Evolutionary conservation across 2,329 filamentous ascomycete genomes (phyloP).

Genomic region (Aspergillus intermedius): DNA sequence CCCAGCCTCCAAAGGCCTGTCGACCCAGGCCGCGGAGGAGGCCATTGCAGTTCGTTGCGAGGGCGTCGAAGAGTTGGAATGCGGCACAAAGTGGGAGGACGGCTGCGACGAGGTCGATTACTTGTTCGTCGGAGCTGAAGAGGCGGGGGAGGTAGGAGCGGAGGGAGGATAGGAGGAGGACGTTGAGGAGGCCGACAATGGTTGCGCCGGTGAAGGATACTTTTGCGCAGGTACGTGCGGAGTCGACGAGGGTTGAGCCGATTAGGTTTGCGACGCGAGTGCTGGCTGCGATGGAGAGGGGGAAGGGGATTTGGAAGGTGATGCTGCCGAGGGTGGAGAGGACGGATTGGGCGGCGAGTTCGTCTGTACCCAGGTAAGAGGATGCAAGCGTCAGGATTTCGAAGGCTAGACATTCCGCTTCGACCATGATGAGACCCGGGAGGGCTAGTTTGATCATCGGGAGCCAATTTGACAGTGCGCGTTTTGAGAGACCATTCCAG

Average conservation of each 20-base stretch:
- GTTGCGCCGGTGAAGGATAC: constrained; percentile 64
- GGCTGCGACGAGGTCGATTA: constrained; percentile 60
- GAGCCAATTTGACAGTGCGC: constrained; percentile 66
- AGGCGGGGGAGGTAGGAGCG: constrained; percentile 69
- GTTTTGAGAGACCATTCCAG: constrained; percentile 71
- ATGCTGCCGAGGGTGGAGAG: constrained; percentile 70
- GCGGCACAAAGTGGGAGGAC: constrained; percentile 75
- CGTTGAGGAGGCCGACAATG: constrained; percentile 72
- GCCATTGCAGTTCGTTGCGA: constrained; percentile 74
- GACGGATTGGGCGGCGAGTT: constrained; percentile 82
- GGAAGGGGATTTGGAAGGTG: constrained; percentile 88
- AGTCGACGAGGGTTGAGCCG: constrained; percentile 72
- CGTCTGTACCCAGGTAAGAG: constrained; percentile 69
- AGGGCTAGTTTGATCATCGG: constrained; percentile 83
- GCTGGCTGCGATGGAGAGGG: constrained; percentile 77
- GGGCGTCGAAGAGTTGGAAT: constrained; percentile 83
- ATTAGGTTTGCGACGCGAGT: constrained; percentile 90
- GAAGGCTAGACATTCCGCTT: constrained; percentile 89
- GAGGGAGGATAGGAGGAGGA: constrained; percentile 61
- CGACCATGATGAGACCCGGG: constrained; percentile 87
- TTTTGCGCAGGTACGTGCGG: constrained; percentile 72
- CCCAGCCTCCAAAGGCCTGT: constrained; percentile 83
- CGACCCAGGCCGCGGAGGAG: constrained; percentile 79
- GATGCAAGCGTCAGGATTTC: constrained; percentile 81
- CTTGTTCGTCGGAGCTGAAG: constrained; percentile 67